Base-by-base conservation (phyloP, 768 basidiomycete genomes). In the Calocera viscosa region DNA sequence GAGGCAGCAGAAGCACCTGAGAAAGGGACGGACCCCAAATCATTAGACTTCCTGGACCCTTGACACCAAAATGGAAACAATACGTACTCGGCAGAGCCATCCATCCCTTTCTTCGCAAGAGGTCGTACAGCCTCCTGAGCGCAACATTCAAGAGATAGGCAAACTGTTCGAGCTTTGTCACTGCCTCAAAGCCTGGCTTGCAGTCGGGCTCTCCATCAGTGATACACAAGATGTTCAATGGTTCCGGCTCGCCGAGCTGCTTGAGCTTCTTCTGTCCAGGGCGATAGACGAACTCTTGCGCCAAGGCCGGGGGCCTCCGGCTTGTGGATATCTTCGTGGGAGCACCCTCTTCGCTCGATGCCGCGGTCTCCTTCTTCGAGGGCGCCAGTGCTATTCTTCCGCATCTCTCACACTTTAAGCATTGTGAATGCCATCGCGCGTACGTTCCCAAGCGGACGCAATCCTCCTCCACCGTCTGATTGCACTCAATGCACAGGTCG, bases 111-210 rank as follows among this genome's bases (percentile, higher is more conserved):
- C 90, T 89, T 80, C 89, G 90, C 72, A 91, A 78, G 39, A 90
- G 82, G 33, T 91, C 82, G 76, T 94, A 98, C 65, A 99, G 80
- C 72, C 95, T 83, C 70, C 94, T 82, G 66, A 99, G 80, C 22
- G 95, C 96, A 26, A 98, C 96, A 73, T 97, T 97, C 65, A 99
- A 80, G 67, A 99, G 78, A 81, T 94, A 99, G 1, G 96, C 91
- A 75, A 96, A 99, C 74, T 99, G 96, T 79, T 99, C 96, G 70
- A 99, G 78, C 67, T 95, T 82, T 68, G 94, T 92, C 17, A 96
- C 96, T 19, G 90, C 82, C 73, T 91, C 89, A 77, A 98, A 97
- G 12, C 94, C 93, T 26, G 77, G 73, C 66, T 84, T 80, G 72
- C 88, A 90, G 17, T 82, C 83, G 30, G 77, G 72, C 73, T 87